These are phyloP conservation scores for Chondrus crispus DNA, from an alignment of 23 red algal genomes.

Conservation along the genomic window DNA sequence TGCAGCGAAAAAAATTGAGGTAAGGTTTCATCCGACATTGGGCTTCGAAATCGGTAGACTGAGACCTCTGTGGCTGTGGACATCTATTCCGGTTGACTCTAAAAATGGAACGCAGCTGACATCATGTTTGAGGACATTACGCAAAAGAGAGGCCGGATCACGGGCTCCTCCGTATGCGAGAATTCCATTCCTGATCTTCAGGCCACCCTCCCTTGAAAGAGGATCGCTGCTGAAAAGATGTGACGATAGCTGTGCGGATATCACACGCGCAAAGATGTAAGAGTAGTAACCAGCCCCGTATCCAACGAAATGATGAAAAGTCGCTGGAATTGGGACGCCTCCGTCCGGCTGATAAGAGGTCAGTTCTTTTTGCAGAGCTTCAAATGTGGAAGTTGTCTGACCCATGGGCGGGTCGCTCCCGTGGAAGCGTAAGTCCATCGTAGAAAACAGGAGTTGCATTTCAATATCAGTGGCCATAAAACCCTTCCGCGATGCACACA, in stretches of 20 bases:
- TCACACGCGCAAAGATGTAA: constrained; percentile 66
- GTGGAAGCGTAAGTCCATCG: constrained; percentile 61
- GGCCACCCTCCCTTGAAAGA: constrained; percentile 49
- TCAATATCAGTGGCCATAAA: constrained; percentile 56
- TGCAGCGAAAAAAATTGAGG: background rate
- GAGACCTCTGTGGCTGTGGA: too few species aligned
- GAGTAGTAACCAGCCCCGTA: constrained; percentile 76
- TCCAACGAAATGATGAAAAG: constrained; percentile 76
- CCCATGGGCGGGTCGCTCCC: constrained; percentile 31
- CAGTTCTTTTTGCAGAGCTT: constrained; percentile 9
- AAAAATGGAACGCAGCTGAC: constrained; percentile 50
- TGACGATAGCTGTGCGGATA: constrained; percentile 62
- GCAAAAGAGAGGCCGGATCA: constrained; percentile 17
- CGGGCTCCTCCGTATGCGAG: constrained; percentile 42
- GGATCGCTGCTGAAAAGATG: constrained; percentile 56
- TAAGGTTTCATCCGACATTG: background rate
- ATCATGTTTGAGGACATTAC: background rate
- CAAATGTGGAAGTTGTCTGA: background rate
- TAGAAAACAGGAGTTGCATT: constrained; percentile 58
- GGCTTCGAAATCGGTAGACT: too few species aligned
- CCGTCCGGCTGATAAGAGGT: constrained; percentile 32
- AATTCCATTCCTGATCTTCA: constrained; percentile 11
- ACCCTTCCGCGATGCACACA: constrained; percentile 49
- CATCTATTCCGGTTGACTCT: background rate
- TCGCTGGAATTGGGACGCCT: constrained; percentile 22